These are phyloP conservation scores for Akanthomyces dipterigenus DNA, from an alignment of 2,329 filamentous ascomycete species.

Conservation along the genomic window DNA sequence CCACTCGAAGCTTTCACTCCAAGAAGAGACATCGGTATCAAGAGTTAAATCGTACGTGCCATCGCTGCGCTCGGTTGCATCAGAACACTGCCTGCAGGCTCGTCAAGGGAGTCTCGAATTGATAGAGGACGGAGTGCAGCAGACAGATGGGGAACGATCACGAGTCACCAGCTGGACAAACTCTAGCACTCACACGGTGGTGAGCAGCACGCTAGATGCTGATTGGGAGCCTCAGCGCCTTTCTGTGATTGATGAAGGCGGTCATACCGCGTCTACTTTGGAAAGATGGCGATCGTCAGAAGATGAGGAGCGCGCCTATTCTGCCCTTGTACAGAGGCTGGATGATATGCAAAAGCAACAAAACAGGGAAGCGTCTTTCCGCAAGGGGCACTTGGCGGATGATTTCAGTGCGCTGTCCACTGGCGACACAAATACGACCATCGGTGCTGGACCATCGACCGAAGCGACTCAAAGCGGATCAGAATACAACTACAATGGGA, in stretches of 20 bases:
- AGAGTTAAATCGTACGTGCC: constrained; percentile 43
- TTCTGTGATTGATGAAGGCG: constrained; percentile 58
- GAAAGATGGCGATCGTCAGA: constrained; percentile 25
- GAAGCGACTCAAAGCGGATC: too few relatives aligned
- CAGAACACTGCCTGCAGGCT: constrained; percentile 41
- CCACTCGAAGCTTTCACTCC: constrained; percentile 25
- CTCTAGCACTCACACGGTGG: constrained; percentile 51
- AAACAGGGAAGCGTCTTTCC: background rate
- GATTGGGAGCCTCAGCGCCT: constrained; percentile 50
- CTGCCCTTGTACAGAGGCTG: constrained; percentile 54
- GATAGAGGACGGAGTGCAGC: constrained; percentile 31
- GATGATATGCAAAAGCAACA: constrained; percentile 29
- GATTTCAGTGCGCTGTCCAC: background rate
- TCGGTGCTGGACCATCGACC: background rate
- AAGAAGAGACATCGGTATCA: constrained; percentile 39
- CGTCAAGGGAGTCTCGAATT: constrained; percentile 50
- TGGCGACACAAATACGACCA: background rate
- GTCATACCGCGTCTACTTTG: constrained; percentile 23
- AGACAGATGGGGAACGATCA: constrained; percentile 46
- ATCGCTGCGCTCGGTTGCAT: constrained; percentile 41
- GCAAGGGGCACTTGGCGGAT: background rate
- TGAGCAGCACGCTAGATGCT: constrained; percentile 31
- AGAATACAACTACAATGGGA: background rate
- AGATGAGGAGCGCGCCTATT: constrained; percentile 55
- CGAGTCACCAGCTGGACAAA: constrained; percentile 67